Base-by-base conservation (phyloP, 75 land plant genomes). In the Pinus albicaulis region DNA sequence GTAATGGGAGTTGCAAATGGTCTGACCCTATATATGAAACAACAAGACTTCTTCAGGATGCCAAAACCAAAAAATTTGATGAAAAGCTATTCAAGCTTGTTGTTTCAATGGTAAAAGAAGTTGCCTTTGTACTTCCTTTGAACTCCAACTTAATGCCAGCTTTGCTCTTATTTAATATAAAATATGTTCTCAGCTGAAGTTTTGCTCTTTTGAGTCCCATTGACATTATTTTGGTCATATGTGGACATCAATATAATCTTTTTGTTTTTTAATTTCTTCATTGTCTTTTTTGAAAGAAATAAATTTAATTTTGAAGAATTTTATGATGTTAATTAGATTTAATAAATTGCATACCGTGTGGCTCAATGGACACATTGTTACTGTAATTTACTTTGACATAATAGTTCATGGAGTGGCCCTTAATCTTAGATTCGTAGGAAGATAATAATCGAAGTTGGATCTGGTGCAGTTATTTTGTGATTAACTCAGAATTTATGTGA, bases 1-100 rank as follows among this genome's bases (percentile, higher is more conserved):
- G 86, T 71, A 91, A 85, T 86, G 95, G 95, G 63, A 78, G 74
- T 15, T 93, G 95, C 76, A 89, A 87, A 80, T 93, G 95, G 95
- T 80, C 84, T 24, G 95, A 93, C 75, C 90, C 95, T 24, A 82
- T 92, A n/a, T 88, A 90, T 80, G 95, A 93, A 72, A 87, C 93
- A 14, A 81, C 95, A 72, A 86, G 80, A 60, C 89, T 91, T 82
- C 77, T 86, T 25, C 93, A 87, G 69, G 91, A 92, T 74, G 56
- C 69, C 3, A 83, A 56, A 71, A 84, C 80, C n/a, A 89, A 86
- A 69, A 77, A 80, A 69, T 85, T 79, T 80, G 88, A 84, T 76
- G 92, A 89, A 13, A 89, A 88, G 83, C 64, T 87, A 8, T 89
- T 87, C 79, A 93, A 89, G 73, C 79, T 93, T 82, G 82, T 88